Evolutionary conservation across 495 filamentous ascomycete genomes (phyloP), one percentile per base, ranked within the genome.

Genomic region (Niebla homalea): DNA sequence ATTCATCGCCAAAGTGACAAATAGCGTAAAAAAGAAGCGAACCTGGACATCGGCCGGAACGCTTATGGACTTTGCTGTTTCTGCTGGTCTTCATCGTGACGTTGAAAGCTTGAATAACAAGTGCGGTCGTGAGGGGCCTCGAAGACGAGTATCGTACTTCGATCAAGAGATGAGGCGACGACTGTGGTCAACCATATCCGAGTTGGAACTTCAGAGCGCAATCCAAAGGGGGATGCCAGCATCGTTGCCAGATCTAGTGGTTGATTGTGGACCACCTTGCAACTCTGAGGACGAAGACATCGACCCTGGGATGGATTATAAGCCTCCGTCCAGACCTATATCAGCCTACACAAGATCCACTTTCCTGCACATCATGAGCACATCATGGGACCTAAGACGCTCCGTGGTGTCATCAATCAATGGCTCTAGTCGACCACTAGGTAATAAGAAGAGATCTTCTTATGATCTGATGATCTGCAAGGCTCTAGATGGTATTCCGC

Each of bases 131-230:
- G 75, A 32, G 8, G 29, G 29, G 29, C 75, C 0, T 66, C 64
- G 44, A 60, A 74, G 14, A 67, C 65, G 5, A 43, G 71, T 73
- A 49, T 60, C 73, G 2, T 22, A 64, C 0, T 61, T 80, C 22
- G 70, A 74, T 16, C 65, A 67, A 21, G 76, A 80, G 50, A 53
- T 78, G 43, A 65, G 76, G 10, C 64, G 77, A 35, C 61, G 78
- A 25, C 51, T 80, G 14, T 81, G 78, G 78, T 66, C 65, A 6
- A 79, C 76, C 3, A 71, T 81, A 11, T 53, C 73, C 5, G 78
- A 81, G 44, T 51, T 80, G 42, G 59, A 62, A 36, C 55, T 77
- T 3, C 77, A 79, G 52, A 62, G 72, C 1, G 71, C 72, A 2
- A 53, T 77, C 1, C 73, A 75, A 39, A 66, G 74, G 0, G 76